Conservation (phyloP, 2,329 filamentous ascomycete genomes). For the Neophaeococcomyces aloes region DNA sequence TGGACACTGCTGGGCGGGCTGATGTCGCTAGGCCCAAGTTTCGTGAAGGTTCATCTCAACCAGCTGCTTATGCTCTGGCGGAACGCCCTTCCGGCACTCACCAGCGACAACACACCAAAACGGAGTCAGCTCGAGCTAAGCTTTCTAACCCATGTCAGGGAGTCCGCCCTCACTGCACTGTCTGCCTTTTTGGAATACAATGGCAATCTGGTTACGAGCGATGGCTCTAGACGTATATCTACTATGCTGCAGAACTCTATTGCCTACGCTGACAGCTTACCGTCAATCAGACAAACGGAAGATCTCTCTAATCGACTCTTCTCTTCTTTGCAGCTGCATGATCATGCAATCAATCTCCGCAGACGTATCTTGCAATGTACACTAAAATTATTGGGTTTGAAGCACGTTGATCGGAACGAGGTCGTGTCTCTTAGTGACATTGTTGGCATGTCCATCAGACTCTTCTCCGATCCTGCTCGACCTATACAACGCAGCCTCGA, state of each 20-base stretch:
- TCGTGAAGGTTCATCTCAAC: slow-evolving; percentile 95
- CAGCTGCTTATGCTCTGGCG: slow-evolving; percentile 93
- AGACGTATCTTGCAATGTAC: slow-evolving; percentile 91
- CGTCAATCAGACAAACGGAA: slow-evolving; percentile 71
- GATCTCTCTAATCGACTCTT: slow-evolving; percentile 76
- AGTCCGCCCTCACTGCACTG: slow-evolving; percentile 86
- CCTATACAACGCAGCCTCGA: slow-evolving; percentile 75
- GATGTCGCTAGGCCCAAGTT: slow-evolving; percentile 94
- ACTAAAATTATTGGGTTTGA: slow-evolving; percentile 78
- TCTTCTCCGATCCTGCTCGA: slow-evolving; percentile 86
- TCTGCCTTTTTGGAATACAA: slow-evolving; percentile 91
- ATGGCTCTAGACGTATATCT: slow-evolving; percentile 85
- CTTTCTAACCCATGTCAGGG: slow-evolving; percentile 85
- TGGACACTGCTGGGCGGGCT: slow-evolving; percentile 95
- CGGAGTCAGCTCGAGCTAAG: slow-evolving; percentile 79
- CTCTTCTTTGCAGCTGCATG: slow-evolving; percentile 75
- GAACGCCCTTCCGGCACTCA: slow-evolving; percentile 92
- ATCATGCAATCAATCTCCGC: slow-evolving; percentile 87
- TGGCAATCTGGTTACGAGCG: slow-evolving; percentile 76
- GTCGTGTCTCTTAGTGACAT: slow-evolving; percentile 83
- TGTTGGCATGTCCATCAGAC: slow-evolving; percentile 75
- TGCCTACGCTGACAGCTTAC: slow-evolving; percentile 74
- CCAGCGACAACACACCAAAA: slow-evolving; percentile 78
- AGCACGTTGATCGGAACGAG: slow-evolving; percentile 74
- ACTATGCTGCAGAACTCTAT: slow-evolving; percentile 93